Evolutionary conservation across 805 yeast genomes (phyloP).

Genomic region (Priceomyces medius): DNA sequence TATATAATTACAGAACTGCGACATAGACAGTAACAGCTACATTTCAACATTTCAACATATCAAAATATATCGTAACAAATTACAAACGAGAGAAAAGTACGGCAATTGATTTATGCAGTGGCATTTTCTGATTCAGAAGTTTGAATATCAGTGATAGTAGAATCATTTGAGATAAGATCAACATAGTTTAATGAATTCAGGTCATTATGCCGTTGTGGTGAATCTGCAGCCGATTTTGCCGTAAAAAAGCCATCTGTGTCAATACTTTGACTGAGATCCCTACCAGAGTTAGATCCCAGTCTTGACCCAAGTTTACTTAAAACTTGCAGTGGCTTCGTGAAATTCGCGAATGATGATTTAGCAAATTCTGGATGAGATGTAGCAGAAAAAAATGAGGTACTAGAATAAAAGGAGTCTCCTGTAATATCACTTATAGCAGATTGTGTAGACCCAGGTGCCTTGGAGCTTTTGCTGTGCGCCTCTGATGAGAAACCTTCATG

Average conservation of each 20-base stretch:
- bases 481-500: not conserved
- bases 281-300: not conserved
- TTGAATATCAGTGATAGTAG: not conserved
- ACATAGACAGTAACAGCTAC: too few relatives aligned
- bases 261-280: conserved; percentile 18
- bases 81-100: not conserved
- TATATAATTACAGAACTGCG: too few relatives aligned
- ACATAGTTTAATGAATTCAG: not conserved
- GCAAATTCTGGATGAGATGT: conserved; percentile 4
- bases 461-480: too few relatives aligned
- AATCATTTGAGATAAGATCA: not conserved
- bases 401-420: not conserved
- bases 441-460: too few relatives aligned
- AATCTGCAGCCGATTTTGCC: conserved; percentile 2
- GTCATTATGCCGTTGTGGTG: not conserved
- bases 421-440: too few relatives aligned
- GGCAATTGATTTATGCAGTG: not conserved
- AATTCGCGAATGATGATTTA: conserved; percentile 4
- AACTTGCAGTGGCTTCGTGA: conserved; percentile 25
- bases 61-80: not conserved
- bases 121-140: not conserved
- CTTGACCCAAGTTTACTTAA: conserved; percentile 17
- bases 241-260: conserved; percentile 13
- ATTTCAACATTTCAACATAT: not conserved
- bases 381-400: conserved; percentile 15